Base-by-base conservation (phyloP, 805 yeast species). In the Saturnispora zaruensis region DNA sequence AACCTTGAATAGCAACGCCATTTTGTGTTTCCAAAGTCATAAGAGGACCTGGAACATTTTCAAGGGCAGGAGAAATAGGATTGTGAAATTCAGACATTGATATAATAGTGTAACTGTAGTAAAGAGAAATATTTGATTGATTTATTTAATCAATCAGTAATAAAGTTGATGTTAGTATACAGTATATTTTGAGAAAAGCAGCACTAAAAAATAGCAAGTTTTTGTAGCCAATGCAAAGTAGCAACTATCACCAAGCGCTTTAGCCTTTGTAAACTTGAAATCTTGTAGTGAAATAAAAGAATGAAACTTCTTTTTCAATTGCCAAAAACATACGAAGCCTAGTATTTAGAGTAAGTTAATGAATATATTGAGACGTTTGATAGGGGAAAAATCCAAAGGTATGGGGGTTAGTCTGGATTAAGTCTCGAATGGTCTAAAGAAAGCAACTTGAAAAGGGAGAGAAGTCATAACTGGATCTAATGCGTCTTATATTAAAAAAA, bases 31-130 rank as follows among this genome's bases (percentile, higher is more conserved):
- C 96, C 66, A 90, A 79, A 53, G 95, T 83, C 77, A 87, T 79
- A 69, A 89, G 72, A 59, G 84, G 82, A 73, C 87, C 88, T 59
- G 87, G 87, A 52, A 82, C 80, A 50, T 88, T 73, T 62, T 84
- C 84, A 82, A 88, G 78, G 57, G 96, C 93, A 48, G 96, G 96
- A 59, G 95, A 77, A 64, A 89, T 87, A 49, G 96, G 96, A 61
- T 81, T 79, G 57, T 52, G 89, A 80, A 60, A 84, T 46, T 46
- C 41, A 46, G 50, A 46, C 50, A 46, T 46, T 13, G 26, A 13
- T 13, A 32, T 16, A 43, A 23, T 16, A 43, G 16, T 14, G 18
- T 8, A 14, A 14, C 24, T 21, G 38, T 14, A 36, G 18, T 36
- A 36, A 36, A 18, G 13, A 18, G 21, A 20, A 16, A 7, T 16